A percentile compares a stretch with the other conserved stretches of the same genome.
Conservation (phyloP, 1,284 basidiomycete species). For the Moesziomyces sp. region DNA sequence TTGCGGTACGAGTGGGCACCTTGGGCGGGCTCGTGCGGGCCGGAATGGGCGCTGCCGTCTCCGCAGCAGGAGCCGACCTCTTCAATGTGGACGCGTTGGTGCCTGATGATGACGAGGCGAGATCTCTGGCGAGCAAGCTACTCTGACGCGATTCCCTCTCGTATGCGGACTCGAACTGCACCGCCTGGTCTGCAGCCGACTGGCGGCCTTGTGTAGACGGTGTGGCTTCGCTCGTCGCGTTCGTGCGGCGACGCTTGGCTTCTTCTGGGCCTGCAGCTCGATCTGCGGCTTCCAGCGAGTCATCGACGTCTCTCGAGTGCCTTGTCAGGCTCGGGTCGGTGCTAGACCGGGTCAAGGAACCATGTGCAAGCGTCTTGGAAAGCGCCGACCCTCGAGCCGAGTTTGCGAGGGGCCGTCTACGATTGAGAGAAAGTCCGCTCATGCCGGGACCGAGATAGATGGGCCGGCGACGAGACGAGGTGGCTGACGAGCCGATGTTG, state of each 20-base stretch:
- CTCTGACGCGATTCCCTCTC: conserved; percentile 33
- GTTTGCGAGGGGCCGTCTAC: conserved; percentile 33
- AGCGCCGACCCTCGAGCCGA: conserved; percentile 27
- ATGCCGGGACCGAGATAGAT: conserved; percentile 51
- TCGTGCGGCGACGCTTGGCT: conserved; percentile 41
- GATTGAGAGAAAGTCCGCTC: conserved; percentile 42
- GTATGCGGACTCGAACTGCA: conserved; percentile 32
- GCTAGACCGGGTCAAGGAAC: conserved; percentile 30
- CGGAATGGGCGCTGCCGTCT: conserved; percentile 3
- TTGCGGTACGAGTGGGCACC: conserved; percentile 46
- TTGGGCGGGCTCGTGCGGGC: conserved; percentile 24
- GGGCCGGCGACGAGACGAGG: conserved; percentile 23
- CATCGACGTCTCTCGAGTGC: conserved; percentile 13
- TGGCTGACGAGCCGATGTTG: conserved; percentile 6
- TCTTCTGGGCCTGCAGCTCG: conserved; percentile 28
- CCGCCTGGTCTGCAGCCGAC: conserved; percentile 11
- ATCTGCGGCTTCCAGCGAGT: conserved; percentile 12
- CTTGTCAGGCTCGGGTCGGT: conserved; percentile 39
- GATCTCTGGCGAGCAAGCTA: conserved; percentile 35
- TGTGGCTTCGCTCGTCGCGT: not conserved
- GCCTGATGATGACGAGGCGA: conserved; percentile 10
- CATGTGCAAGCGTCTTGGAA: conserved; percentile 7
- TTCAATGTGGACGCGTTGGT: conserved; percentile 15
- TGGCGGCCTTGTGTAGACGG: conserved; percentile 1
- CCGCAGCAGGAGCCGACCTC: conserved; percentile 29